These are phyloP conservation scores for Penicilliopsis zonata DNA, from an alignment of 495 filamentous ascomycete species.

Conservation along the genomic window DNA sequence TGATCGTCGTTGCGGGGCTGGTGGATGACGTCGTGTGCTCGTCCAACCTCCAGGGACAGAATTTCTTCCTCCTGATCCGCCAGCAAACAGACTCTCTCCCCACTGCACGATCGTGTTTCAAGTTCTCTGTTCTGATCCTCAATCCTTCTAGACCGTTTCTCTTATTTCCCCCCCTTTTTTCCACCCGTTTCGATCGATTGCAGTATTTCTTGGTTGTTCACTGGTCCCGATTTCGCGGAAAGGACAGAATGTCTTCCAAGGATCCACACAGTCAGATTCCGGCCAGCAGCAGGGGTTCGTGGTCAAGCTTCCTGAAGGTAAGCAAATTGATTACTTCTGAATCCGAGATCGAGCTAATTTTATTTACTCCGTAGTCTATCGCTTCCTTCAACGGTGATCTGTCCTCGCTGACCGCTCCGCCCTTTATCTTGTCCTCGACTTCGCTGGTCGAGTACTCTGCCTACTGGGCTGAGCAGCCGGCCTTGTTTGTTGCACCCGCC, in stretches of 20 bases:
- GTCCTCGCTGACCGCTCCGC: constrained; percentile 83
- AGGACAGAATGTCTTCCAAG: constrained; percentile 22
- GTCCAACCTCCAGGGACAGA: no score
- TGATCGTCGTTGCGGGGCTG: no score
- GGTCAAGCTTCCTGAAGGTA: constrained; percentile 44
- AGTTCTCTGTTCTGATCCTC: no score
- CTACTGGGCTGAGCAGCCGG: constrained; percentile 94
- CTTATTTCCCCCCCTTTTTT: no score
- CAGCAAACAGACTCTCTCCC: no score
- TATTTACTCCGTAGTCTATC: constrained; percentile 68
- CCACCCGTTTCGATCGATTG: no score
- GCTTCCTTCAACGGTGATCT: constrained; percentile 95
- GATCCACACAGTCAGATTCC: constrained; percentile 24
- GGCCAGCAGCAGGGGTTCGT: constrained; percentile 35
- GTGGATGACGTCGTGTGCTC: no score
- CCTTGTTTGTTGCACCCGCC: constrained; percentile 75
- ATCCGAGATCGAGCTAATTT: no score
- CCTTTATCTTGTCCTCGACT: constrained; percentile 88
- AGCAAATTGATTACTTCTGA: background rate
- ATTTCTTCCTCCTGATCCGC: no score
- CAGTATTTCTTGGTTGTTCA: no score
- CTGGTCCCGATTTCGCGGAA: background rate
- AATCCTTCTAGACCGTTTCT: no score
- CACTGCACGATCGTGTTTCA: no score
- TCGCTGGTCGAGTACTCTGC: constrained; percentile 90